These are phyloP conservation scores for Boletus subparvulus DNA, from an alignment of 768 basidiomycete genomes.

Conservation along the genomic window DNA sequence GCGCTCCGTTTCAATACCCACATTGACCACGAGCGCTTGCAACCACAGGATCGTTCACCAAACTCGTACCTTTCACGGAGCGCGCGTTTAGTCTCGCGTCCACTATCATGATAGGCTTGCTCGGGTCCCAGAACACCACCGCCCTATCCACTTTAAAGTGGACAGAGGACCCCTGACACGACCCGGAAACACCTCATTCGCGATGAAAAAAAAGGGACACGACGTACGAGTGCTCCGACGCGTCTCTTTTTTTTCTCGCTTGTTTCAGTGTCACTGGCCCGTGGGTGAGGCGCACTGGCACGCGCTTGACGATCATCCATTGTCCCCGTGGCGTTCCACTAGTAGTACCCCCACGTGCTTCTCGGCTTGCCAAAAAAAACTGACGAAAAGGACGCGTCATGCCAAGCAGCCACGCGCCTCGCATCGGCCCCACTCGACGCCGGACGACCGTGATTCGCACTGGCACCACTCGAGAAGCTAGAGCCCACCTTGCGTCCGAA, in stretches of 20 bases:
- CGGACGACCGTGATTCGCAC: not conserved
- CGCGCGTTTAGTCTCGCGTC: not conserved
- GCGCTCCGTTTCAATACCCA: not conserved
- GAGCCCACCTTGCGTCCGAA: not conserved
- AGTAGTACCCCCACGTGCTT: not conserved
- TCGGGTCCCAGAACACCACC: not conserved
- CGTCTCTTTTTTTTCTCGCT: not conserved
- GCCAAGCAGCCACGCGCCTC: not conserved
- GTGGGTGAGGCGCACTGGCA: not conserved
- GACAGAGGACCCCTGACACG: not conserved
- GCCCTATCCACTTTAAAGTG: not conserved
- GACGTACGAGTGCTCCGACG: not conserved
- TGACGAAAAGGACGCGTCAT: not conserved
- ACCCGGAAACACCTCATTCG: not conserved
- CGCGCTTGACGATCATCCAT: not conserved
- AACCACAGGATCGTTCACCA: not conserved
- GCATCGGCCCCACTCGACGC: not conserved
- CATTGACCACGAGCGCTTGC: not conserved
- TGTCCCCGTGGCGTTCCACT: not conserved
- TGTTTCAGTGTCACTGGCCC: no score
- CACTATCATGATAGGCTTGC: not conserved
- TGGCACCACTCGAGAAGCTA: not conserved
- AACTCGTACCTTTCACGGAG: not conserved
- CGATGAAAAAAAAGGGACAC: not conserved
- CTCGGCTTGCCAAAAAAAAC: not conserved